Evolutionary conservation across 2,329 filamentous ascomycete genomes (phyloP), one percentile per base, ranked within the genome.

Genomic region (Ploettnerulaceae sp.): DNA sequence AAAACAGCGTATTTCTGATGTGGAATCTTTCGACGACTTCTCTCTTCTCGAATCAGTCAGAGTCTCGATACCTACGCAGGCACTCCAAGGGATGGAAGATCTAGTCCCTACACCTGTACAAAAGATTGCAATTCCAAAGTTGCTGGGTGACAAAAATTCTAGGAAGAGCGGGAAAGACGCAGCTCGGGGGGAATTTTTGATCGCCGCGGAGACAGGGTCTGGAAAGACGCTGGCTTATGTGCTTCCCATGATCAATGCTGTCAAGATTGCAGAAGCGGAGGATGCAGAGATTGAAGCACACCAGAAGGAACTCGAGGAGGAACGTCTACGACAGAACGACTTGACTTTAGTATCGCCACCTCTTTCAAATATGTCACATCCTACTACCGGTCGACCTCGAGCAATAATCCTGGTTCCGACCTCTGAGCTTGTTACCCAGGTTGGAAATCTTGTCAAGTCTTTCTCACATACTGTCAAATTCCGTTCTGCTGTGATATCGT

Each of bases 141-240:
- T 98, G 7, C 70, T 95, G 36, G 79, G 81, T 11, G 64, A 72
- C 17, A 61, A 66, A 15, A 67, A 67, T 7, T 15, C 35, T 5
- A 43, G 15, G 5, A 66, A 64, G 44, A 65, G 57, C 36, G 53
- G 48, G 52, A 60, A 61, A 57, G 64, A 47, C 44, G 59, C 64
- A 44, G 48, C 52, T 40, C 59, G 55, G 51, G 67, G 69, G 49
- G 76, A 71, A 68, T 96, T 88, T 62, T 74, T 98, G 9, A 74
- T 98, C 39, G 93, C 93, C 3, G 93, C 93, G 8, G 93, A 98
- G 71, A 98, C 93, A 0, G 93, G 93, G 9, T 97, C 93, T 0
- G 93, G 93, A 50, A 98, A 98, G 72, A 98, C 93, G 1, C 72
- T 98, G 52, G 89, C 93, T 7, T 98, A 98, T 63, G 71, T 97